Percentiles rank a stretch among this genome's conserved stretches.
Evolutionary conservation across 768 basidiomycete species (phyloP).

Genomic region (Termitomyces eurrhizus): DNA sequence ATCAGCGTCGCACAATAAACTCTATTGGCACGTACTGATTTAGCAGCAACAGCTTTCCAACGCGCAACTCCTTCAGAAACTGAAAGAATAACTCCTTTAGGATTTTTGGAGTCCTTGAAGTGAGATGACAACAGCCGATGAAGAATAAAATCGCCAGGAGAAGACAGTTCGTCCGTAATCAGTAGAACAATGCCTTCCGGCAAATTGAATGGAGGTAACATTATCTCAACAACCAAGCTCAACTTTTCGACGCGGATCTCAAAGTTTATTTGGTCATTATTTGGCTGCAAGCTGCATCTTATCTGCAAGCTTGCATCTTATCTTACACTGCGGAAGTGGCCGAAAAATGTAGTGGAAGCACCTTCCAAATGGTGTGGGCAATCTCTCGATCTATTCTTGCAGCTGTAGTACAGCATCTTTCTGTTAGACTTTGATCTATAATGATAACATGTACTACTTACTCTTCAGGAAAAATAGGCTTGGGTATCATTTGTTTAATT

Average conservation of each 20-base stretch:
- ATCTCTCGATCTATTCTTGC: too few species aligned
- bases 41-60: slow-evolving; percentile 62
- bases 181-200: slow-evolving; percentile 51
- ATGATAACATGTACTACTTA: too few species aligned
- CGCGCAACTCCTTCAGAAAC: slow-evolving; percentile 51
- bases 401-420: too few species aligned
- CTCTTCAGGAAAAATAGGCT: too few species aligned
- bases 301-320: too few species aligned
- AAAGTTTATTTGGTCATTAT: background rate
- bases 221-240: slow-evolving; percentile 12
- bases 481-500: too few species aligned
- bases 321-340: too few species aligned
- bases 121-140: slow-evolving; percentile 49
- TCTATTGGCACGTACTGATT: slow-evolving; percentile 46
- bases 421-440: too few species aligned
- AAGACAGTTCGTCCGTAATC: slow-evolving; percentile 65
- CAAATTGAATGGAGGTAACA: slow-evolving; percentile 53
- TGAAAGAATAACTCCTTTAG: slow-evolving; percentile 48
- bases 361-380: too few species aligned
- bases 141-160: slow-evolving; percentile 73
- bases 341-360: too few species aligned
- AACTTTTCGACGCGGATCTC: background rate
- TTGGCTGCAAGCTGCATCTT: background rate
- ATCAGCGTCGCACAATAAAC: background rate
- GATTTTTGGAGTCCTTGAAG: slow-evolving; percentile 39